These are phyloP conservation scores for Tetrapisispora arboricola DNA, from an alignment of 805 yeast genomes.

Conservation along the genomic window DNA sequence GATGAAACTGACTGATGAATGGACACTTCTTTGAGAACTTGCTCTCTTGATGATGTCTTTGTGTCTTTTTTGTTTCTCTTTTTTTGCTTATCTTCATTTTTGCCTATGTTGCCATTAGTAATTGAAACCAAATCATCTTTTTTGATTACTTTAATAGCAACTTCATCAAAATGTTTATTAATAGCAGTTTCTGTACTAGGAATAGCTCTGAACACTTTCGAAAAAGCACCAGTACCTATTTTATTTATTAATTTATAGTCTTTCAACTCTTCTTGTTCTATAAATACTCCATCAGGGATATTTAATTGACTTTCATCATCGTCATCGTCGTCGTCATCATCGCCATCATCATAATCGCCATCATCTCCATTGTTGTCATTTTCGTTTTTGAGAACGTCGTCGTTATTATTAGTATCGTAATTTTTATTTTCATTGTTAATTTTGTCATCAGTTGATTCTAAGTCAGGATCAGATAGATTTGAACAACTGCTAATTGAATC, in stretches of 20 bases:
- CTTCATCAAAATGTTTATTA: slow-evolving; percentile 18
- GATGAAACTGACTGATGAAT: slow-evolving; percentile 56
- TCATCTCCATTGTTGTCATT: background rate
- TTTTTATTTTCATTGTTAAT: too few relatives aligned
- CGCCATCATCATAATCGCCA: background rate
- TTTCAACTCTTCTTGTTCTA: slow-evolving; percentile 29
- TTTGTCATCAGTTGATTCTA: background rate
- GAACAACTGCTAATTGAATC: background rate
- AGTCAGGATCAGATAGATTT: background rate
- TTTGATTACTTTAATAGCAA: slow-evolving; percentile 51
- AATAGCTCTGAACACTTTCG: slow-evolving; percentile 60
- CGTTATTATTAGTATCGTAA: background rate
- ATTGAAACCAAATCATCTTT: slow-evolving; percentile 59
- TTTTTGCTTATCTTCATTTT: slow-evolving; percentile 5
- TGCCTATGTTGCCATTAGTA: slow-evolving; percentile 6
- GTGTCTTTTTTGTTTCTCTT: slow-evolving; percentile 2
- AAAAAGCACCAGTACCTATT: slow-evolving; percentile 77
- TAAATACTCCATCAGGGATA: slow-evolving; percentile 10
- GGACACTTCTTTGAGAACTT: slow-evolving; percentile 71
- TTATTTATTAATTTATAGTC: slow-evolving; percentile 34
- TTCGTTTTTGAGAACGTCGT: background rate
- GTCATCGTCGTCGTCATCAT: background rate
- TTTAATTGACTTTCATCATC: slow-evolving; percentile 1
- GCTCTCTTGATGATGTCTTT: slow-evolving; percentile 32
- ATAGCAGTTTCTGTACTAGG: slow-evolving; percentile 14